Evolutionary conservation across 768 basidiomycete species (phyloP).

Genomic region (Galerina sulciceps): DNA sequence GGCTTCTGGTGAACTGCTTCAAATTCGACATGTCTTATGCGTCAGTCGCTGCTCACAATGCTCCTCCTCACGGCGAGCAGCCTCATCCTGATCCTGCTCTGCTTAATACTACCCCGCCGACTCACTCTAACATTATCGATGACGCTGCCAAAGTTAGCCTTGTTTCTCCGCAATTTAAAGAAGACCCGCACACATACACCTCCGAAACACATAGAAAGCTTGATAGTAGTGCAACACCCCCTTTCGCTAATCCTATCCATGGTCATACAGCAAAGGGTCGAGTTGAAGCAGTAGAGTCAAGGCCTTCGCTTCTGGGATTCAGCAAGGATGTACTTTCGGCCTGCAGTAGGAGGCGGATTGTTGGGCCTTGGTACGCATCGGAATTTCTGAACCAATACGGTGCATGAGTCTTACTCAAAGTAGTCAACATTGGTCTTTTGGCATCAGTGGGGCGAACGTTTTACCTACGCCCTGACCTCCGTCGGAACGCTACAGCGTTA

Average conservation of each 20-base stretch:
- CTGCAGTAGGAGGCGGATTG: slow-evolving; percentile 73
- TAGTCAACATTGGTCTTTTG: slow-evolving; percentile 76
- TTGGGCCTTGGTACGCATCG: slow-evolving; percentile 62
- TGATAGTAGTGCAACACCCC: neutral
- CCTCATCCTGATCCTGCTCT: slow-evolving; percentile 70
- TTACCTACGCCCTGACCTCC: slow-evolving; percentile 64
- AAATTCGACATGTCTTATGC: slow-evolving; percentile 70
- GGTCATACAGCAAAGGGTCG: slow-evolving; percentile 4
- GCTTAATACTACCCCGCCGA: slow-evolving; percentile 52
- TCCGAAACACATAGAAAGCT: slow-evolving; percentile 19
- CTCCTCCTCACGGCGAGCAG: slow-evolving; percentile 50
- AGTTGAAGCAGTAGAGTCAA: slow-evolving; percentile 39
- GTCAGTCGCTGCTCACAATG: slow-evolving; percentile 63
- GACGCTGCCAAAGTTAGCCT: slow-evolving; percentile 60
- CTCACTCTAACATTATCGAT: slow-evolving; percentile 44
- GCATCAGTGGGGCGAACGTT: slow-evolving; percentile 64
- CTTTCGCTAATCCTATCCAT: slow-evolving; percentile 5
- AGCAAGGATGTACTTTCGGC: slow-evolving; percentile 57
- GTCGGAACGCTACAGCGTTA: slow-evolving; percentile 58
- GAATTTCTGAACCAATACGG: neutral
- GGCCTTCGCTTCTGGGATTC: slow-evolving; percentile 55
- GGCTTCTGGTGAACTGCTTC: neutral
- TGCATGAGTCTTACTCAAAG: neutral
- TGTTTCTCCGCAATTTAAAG: slow-evolving; percentile 53
- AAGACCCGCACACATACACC: slow-evolving; percentile 44